Evolutionary conservation across 139 green algal genomes (phyloP).

Genomic region (Parachlorella kessleri): DNA sequence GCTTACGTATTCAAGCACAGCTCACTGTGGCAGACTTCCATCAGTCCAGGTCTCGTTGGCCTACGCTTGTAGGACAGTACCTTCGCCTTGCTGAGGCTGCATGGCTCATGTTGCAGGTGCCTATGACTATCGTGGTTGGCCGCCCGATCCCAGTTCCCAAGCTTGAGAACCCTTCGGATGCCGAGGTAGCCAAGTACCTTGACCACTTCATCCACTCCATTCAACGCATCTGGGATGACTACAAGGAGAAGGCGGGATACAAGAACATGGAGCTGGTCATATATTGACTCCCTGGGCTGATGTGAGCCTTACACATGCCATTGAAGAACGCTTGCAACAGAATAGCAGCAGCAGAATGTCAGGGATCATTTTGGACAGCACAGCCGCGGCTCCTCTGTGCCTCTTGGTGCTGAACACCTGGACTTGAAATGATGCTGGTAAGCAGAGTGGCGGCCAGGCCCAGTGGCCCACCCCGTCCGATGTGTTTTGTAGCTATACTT

Average conservation of each 20-base stretch:
- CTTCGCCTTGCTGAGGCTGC: too few species aligned
- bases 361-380: not conserved
- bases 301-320: not conserved
- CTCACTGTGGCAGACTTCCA: not conserved
- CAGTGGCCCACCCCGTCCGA: too few species aligned
- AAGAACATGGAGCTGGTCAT: not conserved
- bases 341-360: not conserved
- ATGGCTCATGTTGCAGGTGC: too few species aligned
- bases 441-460: too few species aligned
- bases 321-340: not conserved
- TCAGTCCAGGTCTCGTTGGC: too few species aligned
- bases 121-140: slow-evolving; percentile 30
- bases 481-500: too few species aligned
- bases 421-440: too few species aligned
- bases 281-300: not conserved
- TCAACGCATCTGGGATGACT: slow-evolving; percentile 4
- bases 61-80: too few species aligned
- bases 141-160: slow-evolving; percentile 30
- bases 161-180: slow-evolving; percentile 2
- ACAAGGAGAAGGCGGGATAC: slow-evolving; percentile 12
- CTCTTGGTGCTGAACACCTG: not conserved
- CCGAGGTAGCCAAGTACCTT: slow-evolving; percentile 11
- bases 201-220: not conserved
- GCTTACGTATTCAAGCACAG: not conserved
- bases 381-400: not conserved